Conservation (phyloP, 1,284 basidiomycete genomes). For the Melampsora abietis-canadensis region DNA sequence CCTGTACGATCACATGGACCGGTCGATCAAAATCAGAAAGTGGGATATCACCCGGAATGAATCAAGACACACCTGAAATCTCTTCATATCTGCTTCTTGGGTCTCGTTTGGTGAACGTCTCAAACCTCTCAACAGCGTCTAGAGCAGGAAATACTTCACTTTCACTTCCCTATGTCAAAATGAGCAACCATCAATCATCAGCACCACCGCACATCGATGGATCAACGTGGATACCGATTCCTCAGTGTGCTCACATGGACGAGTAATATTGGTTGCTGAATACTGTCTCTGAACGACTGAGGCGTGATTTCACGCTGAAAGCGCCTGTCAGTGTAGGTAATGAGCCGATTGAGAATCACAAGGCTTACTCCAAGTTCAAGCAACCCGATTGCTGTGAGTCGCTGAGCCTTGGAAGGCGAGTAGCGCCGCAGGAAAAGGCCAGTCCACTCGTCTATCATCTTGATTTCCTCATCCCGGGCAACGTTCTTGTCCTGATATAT, state of each 20-base stretch:
- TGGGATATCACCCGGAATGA: too few species aligned
- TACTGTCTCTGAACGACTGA: neutral
- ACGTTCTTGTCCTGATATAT: neutral
- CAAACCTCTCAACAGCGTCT: neutral
- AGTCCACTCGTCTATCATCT: slow-evolving; percentile 6
- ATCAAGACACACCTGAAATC: neutral
- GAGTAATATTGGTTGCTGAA: neutral
- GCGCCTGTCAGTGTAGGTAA: neutral
- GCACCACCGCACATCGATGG: too few species aligned
- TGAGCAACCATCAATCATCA: too few species aligned
- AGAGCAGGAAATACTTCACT: neutral
- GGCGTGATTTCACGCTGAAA: neutral
- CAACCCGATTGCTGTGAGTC: neutral
- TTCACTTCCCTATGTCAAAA: neutral
- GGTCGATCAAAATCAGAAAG: too few species aligned
- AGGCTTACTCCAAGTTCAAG: slow-evolving; percentile 2
- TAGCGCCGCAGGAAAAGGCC: neutral
- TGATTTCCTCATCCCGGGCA: neutral
- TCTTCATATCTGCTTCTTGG: slow-evolving; percentile 5
- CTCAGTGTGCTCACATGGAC: neutral
- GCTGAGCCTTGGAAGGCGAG: neutral
- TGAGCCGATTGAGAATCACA: neutral
- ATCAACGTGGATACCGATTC: too few species aligned
- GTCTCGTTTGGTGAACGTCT: slow-evolving; percentile 2
- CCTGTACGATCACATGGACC: neutral